Evolutionary conservation across 73 alveolate species (phyloP).

Genomic region (Paramecium bursaria): DNA sequence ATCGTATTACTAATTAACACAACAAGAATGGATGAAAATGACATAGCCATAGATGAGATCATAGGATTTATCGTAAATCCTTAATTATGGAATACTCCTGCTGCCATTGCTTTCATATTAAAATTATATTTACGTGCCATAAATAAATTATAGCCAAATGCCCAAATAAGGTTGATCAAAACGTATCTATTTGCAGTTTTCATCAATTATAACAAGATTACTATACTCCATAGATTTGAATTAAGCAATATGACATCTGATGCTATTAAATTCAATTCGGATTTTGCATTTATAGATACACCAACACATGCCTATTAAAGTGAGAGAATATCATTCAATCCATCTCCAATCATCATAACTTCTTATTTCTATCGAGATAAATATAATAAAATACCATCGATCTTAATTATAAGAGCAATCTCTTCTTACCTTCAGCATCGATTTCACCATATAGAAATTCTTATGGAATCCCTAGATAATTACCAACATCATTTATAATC

Average conservation of each 20-base stretch:
- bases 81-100: not conserved
- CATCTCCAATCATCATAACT: constrained; percentile 46
- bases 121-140: constrained; percentile 4
- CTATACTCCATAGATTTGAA: constrained; percentile 21
- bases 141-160: no score
- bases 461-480: constrained; percentile 1
- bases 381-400: no score
- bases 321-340: constrained; percentile 30
- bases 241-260: not conserved
- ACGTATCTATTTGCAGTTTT: not conserved
- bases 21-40: not conserved
- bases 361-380: no score
- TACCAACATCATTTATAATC: constrained; percentile 1
- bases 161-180: no score
- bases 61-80: not conserved
- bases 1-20: not conserved
- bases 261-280: constrained; percentile 35
- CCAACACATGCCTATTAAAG: constrained; percentile 30
- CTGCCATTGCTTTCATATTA: constrained; percentile 11
- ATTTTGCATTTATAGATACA: constrained; percentile 27
- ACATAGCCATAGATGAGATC: constrained; percentile 24
- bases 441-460: constrained; percentile 31
- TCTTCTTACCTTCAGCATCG: not conserved
- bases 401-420: not conserved
- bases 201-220: not conserved